phyloP scores from a whole-genome alignment of 176 grass and related monocot genomes.

The Saccharum officinarum region DNA sequence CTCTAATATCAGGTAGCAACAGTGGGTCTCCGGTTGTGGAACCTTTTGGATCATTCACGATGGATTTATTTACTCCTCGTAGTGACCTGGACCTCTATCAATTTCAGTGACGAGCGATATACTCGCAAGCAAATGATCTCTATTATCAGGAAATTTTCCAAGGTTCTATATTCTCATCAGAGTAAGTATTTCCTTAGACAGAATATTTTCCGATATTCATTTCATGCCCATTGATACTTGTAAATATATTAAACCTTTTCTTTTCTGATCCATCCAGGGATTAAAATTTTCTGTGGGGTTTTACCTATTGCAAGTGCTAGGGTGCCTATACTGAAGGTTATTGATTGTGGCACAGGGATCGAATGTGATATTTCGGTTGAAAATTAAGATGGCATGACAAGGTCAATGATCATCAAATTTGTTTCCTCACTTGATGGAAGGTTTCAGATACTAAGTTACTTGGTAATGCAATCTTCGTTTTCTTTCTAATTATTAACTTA shows the following conservation, averaged over 20 bases:
- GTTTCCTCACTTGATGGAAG: constrained; percentile 83
- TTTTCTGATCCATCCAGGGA: constrained; percentile 35
- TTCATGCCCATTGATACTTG: not conserved
- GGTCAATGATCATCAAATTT: constrained; percentile 65
- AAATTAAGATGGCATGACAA: constrained; percentile 93
- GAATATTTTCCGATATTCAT: constrained; percentile 1
- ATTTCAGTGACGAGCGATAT: constrained; percentile 53
- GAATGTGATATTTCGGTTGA: constrained; percentile 89
- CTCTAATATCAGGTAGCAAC: constrained; percentile 50
- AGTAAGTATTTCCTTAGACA: constrained; percentile 52
- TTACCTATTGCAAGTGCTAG: constrained; percentile 65
- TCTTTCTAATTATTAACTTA: not conserved
- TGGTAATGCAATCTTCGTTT: constrained; percentile 56
- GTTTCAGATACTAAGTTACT: constrained; percentile 76
- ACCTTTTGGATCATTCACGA: constrained; percentile 93
- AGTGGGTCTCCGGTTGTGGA: constrained; percentile 63
- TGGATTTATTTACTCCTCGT: constrained; percentile 81
- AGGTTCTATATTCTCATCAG: constrained; percentile 71
- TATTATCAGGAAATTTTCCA: constrained; percentile 58
- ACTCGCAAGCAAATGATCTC: constrained; percentile 61
- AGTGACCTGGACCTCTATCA: constrained; percentile 94
- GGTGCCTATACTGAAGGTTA: constrained; percentile 86
- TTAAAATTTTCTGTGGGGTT: constrained; percentile 58
- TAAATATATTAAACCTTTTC: not conserved
- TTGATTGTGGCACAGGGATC: constrained; percentile 61